Evolutionary conservation across 2,329 filamentous ascomycete genomes (phyloP).

Genomic region (Ophiocordyceps camponoti-floridani): DNA sequence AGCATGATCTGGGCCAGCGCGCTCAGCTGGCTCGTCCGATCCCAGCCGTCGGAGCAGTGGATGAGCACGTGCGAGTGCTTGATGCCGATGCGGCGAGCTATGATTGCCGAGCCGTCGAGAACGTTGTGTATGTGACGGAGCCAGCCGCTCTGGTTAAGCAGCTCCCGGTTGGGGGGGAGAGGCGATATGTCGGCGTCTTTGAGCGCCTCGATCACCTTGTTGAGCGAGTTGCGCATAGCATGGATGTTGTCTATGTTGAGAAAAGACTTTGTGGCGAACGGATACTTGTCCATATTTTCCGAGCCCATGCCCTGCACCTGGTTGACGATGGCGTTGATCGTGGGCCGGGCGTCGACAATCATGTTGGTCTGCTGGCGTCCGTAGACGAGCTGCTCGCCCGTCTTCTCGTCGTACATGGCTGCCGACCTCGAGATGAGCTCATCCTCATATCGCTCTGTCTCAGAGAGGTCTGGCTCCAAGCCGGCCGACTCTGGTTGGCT

Average conservation of each 20-base stretch:
- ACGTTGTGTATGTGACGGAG: slow-evolving; percentile 74
- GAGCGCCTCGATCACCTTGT: slow-evolving; percentile 72
- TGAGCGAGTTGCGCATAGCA: slow-evolving; percentile 84
- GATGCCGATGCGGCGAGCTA: slow-evolving; percentile 75
- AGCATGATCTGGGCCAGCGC: slow-evolving; percentile 83
- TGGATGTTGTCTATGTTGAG: slow-evolving; percentile 97
- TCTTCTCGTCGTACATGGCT: slow-evolving; percentile 35
- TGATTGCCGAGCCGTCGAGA: slow-evolving; percentile 67
- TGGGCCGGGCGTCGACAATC: slow-evolving; percentile 89
- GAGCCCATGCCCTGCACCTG: slow-evolving; percentile 85
- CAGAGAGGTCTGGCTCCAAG: slow-evolving; percentile 33
- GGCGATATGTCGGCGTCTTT: slow-evolving; percentile 84
- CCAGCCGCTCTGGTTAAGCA: slow-evolving; percentile 74
- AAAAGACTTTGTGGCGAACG: slow-evolving; percentile 77
- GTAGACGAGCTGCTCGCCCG: slow-evolving; percentile 51
- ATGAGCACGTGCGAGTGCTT: slow-evolving; percentile 91
- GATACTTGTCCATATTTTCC: slow-evolving; percentile 96
- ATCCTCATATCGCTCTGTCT: slow-evolving; percentile 51
- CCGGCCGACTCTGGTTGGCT: slow-evolving; percentile 32
- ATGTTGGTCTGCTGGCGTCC: slow-evolving; percentile 86
- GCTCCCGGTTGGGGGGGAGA: slow-evolving; percentile 63
- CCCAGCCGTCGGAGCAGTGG: slow-evolving; percentile 97
- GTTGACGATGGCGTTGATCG: slow-evolving; percentile 87
- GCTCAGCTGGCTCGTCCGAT: slow-evolving; percentile 87
- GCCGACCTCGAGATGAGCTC: slow-evolving; percentile 33